Percentiles rank a stretch among this genome's conserved stretches.
phyloP scores from a whole-genome alignment of 1,284 basidiomycete species.

The Tremellales sp. region DNA sequence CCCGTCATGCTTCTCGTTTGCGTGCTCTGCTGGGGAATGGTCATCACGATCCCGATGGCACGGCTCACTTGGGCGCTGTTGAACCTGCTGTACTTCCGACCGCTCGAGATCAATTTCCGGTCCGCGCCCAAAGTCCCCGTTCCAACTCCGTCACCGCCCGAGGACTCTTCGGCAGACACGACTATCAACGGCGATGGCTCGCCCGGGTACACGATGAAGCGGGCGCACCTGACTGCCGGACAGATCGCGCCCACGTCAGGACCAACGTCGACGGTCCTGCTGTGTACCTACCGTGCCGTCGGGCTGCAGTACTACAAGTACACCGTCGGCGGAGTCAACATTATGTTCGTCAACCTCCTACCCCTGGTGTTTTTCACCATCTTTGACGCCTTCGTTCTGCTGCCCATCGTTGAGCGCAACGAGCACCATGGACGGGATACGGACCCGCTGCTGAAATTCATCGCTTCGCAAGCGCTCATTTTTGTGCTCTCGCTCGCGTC shows the following conservation, averaged over 20 bases:
- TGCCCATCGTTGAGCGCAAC: conserved; percentile 65
- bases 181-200: conserved; percentile 25
- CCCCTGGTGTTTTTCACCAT: conserved; percentile 94
- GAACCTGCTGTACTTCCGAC: conserved; percentile 73
- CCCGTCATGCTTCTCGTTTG: conserved; percentile 85
- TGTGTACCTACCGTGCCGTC: conserved; percentile 91
- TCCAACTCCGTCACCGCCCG: conserved; percentile 18
- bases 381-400: conserved; percentile 81
- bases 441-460: conserved; percentile 57
- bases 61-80: conserved; percentile 92
- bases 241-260: conserved; percentile 72
- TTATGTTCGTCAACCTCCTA: conserved; percentile 93
- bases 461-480: conserved; percentile 74
- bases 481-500: conserved; percentile 82
- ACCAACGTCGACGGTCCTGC: conserved; percentile 74
- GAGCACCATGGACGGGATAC: conserved; percentile 48
- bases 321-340: conserved; percentile 97
- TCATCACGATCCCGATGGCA: conserved; percentile 97
- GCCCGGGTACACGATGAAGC: conserved; percentile 56
- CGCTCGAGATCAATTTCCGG: conserved; percentile 87
- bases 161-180: conserved; percentile 20
- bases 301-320: conserved; percentile 98
- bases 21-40: conserved; percentile 84
- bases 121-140: conserved; percentile 44
- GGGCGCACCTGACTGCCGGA: conserved; percentile 59